Evolutionary conservation across 2,329 filamentous ascomycete genomes (phyloP), one percentile per base, ranked within the genome.

Genomic region (Neofusicoccum sp.): DNA sequence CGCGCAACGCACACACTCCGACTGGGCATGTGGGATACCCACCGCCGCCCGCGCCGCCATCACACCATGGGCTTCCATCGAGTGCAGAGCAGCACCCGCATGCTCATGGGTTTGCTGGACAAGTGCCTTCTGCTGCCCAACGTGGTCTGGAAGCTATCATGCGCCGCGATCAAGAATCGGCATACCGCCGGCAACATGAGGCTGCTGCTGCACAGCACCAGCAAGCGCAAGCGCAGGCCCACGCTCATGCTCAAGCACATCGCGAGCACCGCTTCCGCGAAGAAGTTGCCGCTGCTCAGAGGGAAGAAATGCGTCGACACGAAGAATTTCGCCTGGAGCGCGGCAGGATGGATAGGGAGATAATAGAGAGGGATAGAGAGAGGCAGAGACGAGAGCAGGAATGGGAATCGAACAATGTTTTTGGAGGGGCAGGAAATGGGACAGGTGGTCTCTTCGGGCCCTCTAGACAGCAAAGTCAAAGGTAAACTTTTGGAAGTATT

Each of bases 1-100:
- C 49, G 28, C 60, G 60, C 49, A 52, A 31, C 34, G 31, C 60
- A 5, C 60, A 62, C 31, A 62, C 60, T n/a, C 60, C 60, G 6
- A 56, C 49, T n/a, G 43, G 49, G n/a, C 60, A 62, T 11, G 47
- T 62, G 41, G 48, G 49, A 9, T 62, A 62, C 33, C 60, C 60
- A 6, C 60, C 60, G 8, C 60, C 60, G 29, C 60, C 60, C 29
- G 49, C 60, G n/a, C 41, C 60, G 39, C 39, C 60, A n/a, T 28
- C 60, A 8, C 49, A 54, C 28, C 60, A 54, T 33, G 49, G 43
- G 29, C 34, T 56, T 12, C 60, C 60, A n/a, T 31, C 49, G 3
- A 28, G 43, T 2, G 31, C 34, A 36, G 54, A 58, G 8, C 22
- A 22, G 22, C 44, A 61, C 8, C 11, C 56, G 9, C 45, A 49